phyloP scores from a whole-genome alignment of 129 eudicot species.

The Oenanthe sinensis region DNA sequence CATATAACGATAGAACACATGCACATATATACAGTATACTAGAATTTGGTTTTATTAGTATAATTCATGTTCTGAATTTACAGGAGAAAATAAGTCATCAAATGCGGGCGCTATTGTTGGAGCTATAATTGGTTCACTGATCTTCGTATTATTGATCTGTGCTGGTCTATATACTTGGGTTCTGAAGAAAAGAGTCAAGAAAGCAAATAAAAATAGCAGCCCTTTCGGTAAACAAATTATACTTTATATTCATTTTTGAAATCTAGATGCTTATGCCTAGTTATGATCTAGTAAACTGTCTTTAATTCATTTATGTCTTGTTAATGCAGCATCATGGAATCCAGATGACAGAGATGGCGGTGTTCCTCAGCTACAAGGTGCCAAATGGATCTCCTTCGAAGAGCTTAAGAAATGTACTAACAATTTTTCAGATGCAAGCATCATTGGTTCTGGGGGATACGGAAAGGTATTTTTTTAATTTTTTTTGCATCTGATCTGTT shows the following conservation, averaged over 20 bases:
- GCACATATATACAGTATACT: neutral
- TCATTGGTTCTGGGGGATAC: constrained; percentile 82
- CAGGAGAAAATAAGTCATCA: constrained; percentile 48
- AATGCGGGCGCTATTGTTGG: constrained; percentile 49
- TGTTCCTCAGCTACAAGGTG: constrained; percentile 78
- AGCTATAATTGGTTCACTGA: constrained; percentile 40
- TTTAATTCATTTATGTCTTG: constrained; percentile 8
- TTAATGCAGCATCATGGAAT: constrained; percentile 71
- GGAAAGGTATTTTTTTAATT: constrained; percentile 50
- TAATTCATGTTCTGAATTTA: neutral
- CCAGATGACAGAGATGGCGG: constrained; percentile 43
- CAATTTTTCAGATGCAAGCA: constrained; percentile 60
- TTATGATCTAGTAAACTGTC: neutral
- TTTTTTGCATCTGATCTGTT: neutral
- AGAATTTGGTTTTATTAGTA: neutral
- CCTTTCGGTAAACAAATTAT: constrained; percentile 57
- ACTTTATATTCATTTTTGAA: neutral
- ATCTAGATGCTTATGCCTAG: neutral
- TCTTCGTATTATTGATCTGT: constrained; percentile 35
- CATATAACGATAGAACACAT: neutral
- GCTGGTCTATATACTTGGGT: constrained; percentile 49
- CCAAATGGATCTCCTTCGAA: constrained; percentile 75
- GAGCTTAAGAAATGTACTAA: constrained; percentile 56
- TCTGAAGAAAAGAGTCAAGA: constrained; percentile 48
- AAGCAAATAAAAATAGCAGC: constrained; percentile 26